A percentile compares a stretch with the other conserved stretches of the same genome.
Evolutionary conservation across 208 protist species (phyloP).

Genomic region (Lotmaria passim): DNA sequence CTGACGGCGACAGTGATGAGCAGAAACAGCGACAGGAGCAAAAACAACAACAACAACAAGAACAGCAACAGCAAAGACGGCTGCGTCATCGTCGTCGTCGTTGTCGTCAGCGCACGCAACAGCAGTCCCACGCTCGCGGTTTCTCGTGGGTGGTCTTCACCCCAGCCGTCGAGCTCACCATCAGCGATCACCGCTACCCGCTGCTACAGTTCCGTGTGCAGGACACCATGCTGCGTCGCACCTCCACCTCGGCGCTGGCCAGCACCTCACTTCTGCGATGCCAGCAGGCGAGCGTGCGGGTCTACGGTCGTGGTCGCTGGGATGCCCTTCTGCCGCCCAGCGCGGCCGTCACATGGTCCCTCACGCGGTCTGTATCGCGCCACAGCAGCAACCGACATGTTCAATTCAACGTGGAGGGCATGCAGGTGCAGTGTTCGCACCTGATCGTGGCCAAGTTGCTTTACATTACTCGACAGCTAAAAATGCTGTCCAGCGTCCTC

Average conservation of each 20-base stretch:
- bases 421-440: constrained; percentile 66
- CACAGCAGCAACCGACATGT: constrained; percentile 58
- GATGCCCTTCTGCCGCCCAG: constrained; percentile 58
- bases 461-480: constrained; percentile 49
- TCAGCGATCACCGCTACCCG: constrained; percentile 74
- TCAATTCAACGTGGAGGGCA: constrained; percentile 47
- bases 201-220: constrained; percentile 48
- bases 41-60: not conserved
- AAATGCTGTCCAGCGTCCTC: constrained; percentile 13
- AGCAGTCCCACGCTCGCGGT: constrained; percentile 9
- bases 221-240: constrained; percentile 47
- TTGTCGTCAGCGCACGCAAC: not conserved
- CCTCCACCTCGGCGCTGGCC: constrained; percentile 15
- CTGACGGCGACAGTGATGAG: not conserved
- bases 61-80: not conserved
- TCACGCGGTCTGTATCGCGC: constrained; percentile 46
- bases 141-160: constrained; percentile 47
- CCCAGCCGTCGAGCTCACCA: constrained; percentile 49
- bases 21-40: not conserved
- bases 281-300: constrained; percentile 41
- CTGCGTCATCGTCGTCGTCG: not conserved
- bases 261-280: constrained; percentile 41
- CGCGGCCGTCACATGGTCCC: constrained; percentile 41
- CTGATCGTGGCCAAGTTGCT: constrained; percentile 65
- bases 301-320: constrained; percentile 83